phyloP scores from a whole-genome alignment of 371 early-diverging fungal genomes.

The Coemansia sp. region DNA sequence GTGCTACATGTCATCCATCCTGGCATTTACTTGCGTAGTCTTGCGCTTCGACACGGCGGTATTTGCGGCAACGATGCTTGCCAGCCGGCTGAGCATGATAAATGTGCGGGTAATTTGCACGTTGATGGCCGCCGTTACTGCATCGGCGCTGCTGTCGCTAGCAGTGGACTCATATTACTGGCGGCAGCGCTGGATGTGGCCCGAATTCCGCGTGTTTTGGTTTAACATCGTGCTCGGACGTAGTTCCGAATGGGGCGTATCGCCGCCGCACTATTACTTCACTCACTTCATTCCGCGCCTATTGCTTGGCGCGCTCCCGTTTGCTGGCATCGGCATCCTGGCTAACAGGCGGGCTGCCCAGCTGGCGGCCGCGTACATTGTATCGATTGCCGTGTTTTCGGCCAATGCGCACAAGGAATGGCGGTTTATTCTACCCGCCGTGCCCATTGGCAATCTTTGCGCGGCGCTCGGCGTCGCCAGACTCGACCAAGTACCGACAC shows the following conservation, averaged over 20 bases:
- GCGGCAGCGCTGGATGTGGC: constrained; percentile 73
- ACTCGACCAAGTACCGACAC: not conserved
- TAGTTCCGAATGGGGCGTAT: constrained; percentile 80
- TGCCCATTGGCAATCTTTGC: constrained; percentile 81
- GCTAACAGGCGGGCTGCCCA: constrained; percentile 55
- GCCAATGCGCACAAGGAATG: constrained; percentile 93
- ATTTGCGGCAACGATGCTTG: constrained; percentile 53
- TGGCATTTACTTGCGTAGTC: constrained; percentile 66
- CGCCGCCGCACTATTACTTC: constrained; percentile 78
- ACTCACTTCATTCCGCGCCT: constrained; percentile 73
- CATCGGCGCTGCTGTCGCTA: constrained; percentile 55
- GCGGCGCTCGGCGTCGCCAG: constrained; percentile 62
- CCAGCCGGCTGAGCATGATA: constrained; percentile 29
- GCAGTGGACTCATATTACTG: constrained; percentile 85
- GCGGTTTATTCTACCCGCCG: constrained; percentile 88
- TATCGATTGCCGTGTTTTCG: constrained; percentile 70
- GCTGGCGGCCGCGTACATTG: constrained; percentile 58
- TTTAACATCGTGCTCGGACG: constrained; percentile 84
- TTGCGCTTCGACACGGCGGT: constrained; percentile 82
- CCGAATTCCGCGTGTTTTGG: constrained; percentile 79
- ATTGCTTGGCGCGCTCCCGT: constrained; percentile 66
- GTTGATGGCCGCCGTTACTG: not conserved
- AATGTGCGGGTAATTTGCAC: constrained; percentile 11
- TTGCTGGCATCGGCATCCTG: constrained; percentile 56
- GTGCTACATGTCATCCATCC: constrained; percentile 56